phyloP scores from a whole-genome alignment of 2,329 filamentous ascomycete species.

The Fusarium nelsonii region DNA sequence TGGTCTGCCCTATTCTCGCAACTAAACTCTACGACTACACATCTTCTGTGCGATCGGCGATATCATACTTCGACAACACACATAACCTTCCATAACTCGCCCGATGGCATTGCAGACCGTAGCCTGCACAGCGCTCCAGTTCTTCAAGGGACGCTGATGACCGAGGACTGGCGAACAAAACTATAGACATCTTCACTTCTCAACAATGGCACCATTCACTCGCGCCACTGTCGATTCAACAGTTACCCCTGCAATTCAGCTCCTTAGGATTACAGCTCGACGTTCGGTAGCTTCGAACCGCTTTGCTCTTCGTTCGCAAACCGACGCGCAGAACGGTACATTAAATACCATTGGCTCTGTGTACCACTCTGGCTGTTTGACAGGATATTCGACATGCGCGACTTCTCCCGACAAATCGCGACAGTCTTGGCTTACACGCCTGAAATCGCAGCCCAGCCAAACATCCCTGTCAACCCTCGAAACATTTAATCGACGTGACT shows the following conservation, averaged over 20 bases:
- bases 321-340: slow-evolving; percentile 11
- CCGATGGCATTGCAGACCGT: slow-evolving; percentile 47
- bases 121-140: slow-evolving; percentile 43
- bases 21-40: not conserved
- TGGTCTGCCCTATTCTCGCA: not conserved
- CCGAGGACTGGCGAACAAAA: slow-evolving; percentile 22
- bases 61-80: slow-evolving; percentile 31
- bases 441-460: slow-evolving; percentile 8
- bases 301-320: slow-evolving; percentile 5
- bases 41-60: slow-evolving; percentile 9
- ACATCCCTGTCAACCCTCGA: slow-evolving; percentile 21
- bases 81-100: slow-evolving; percentile 34
- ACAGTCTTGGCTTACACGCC: slow-evolving; percentile 25
- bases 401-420: slow-evolving; percentile 25
- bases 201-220: slow-evolving; percentile 45
- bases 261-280: slow-evolving; percentile 35
- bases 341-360: not conserved
- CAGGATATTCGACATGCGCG: slow-evolving; percentile 15
- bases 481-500: slow-evolving; percentile 61
- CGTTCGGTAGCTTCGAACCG: slow-evolving; percentile 16
- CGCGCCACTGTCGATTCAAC: slow-evolving; percentile 30
- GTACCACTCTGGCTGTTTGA: not conserved
- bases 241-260: slow-evolving; percentile 31
- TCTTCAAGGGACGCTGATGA: slow-evolving; percentile 46
- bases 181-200: slow-evolving; percentile 9